Base-by-base conservation (phyloP, 2,329 filamentous ascomycete species). In the Epichloe aotearoae region DNA sequence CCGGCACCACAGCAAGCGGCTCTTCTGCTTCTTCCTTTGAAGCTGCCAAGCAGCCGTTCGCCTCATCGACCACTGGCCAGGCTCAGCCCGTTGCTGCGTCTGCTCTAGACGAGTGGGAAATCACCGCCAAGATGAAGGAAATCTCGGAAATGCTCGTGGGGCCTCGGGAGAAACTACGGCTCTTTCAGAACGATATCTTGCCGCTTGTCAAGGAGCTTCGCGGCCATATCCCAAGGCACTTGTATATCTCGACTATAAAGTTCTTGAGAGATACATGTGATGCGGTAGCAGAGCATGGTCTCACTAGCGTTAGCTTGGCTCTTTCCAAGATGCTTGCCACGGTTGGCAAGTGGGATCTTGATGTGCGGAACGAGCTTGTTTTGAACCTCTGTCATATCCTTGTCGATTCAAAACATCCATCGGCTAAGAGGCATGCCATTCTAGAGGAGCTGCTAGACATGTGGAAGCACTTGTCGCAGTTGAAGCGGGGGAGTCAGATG, bases 391-490 rank as follows among this genome's bases (percentile, higher is more conserved):
- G 66, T 52, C 57, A 57, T 30, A 51, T 36, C 8, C 46, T 62
- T 42, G 36, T 54, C n/a, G 49, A 51, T n/a, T n/a, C 40, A 4
- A 55, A 57, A 39, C 52, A 58, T 30, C 34, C 52, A 3, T 50
- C 50, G 6, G 30, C 43, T 2, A 40, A 54, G 5, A 58, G 61
- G 23, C 52, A 46, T 1, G 47, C 34, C 42, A 20, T 65, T 17
- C 46, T 63, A 40, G 49, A 58, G 0, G 64, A 69, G 53, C 56
- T 69, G 4, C 39, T 67, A 33, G 58, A 59, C 12, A 51, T 69
- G 49, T 70, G 68, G 68, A 62, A 63, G 55, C 64, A 67, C 50
- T 52, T 69, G 14, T 66, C 68, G 1, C 63, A 65, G 47, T 54
- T 69, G 39, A 61, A 57, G 41, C 60, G 67, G 11, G 1, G 47